phyloP scores from a whole-genome alignment of 2,329 filamentous ascomycete species.

The Curvularia eragrostidis region DNA sequence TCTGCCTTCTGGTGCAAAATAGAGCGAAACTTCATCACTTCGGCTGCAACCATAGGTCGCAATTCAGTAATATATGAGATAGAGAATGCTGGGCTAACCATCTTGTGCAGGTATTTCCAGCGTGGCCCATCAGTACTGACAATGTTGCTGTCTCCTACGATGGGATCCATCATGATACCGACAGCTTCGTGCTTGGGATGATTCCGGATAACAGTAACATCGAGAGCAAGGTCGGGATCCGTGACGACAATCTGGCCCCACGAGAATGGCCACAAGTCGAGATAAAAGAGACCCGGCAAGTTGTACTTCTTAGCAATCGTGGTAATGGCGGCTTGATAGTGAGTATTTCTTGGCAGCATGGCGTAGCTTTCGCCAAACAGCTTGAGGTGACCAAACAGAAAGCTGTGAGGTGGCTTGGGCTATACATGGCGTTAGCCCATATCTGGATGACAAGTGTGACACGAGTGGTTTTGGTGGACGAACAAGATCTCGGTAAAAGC shows the following conservation, averaged over 20 bases:
- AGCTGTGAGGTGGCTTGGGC: constrained; percentile 53
- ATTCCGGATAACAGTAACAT: constrained; percentile 47
- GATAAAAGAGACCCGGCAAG: constrained; percentile 50
- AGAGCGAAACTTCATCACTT: constrained; percentile 41
- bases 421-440: constrained; percentile 11
- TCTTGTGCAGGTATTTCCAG: constrained; percentile 48
- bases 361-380: constrained; percentile 47
- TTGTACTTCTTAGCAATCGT: constrained; percentile 47
- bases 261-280: constrained; percentile 55
- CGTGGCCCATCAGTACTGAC: constrained; percentile 38
- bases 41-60: constrained; percentile 29
- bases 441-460: neutral
- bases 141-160: constrained; percentile 41
- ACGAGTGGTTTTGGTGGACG: neutral
- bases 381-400: constrained; percentile 52
- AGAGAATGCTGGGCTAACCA: constrained; percentile 48
- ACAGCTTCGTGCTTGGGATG: constrained; percentile 42
- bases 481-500: constrained; percentile 35
- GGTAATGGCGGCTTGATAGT: constrained; percentile 47
- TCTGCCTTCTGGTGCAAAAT: constrained; percentile 30
- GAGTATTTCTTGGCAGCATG: constrained; percentile 43
- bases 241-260: constrained; percentile 42
- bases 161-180: constrained; percentile 27
- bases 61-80: constrained; percentile 40
- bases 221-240: constrained; percentile 48